Percentiles rank a stretch among this genome's conserved stretches.
phyloP scores from a whole-genome alignment of 2,329 filamentous ascomycete species.

The Onygenales sp. region DNA sequence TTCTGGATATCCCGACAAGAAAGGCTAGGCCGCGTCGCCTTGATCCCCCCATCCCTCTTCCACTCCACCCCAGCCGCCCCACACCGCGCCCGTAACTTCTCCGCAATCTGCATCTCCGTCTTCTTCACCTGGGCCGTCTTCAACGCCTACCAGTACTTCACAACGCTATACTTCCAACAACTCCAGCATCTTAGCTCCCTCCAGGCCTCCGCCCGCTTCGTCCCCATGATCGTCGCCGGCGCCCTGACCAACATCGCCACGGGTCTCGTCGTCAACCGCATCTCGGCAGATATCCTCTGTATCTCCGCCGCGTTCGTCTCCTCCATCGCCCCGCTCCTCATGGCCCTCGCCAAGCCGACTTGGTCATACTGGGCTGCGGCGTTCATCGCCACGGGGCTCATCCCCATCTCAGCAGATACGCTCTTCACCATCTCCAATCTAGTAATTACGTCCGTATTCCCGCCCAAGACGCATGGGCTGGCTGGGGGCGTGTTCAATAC shows the following conservation, averaged over 20 bases:
- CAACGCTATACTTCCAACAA: constrained; percentile 27
- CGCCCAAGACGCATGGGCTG: constrained; percentile 47
- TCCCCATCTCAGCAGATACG: constrained; percentile 17
- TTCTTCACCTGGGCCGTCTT: constrained; percentile 35
- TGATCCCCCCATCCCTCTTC: constrained; percentile 54
- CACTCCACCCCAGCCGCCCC: constrained; percentile 40
- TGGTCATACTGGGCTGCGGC: constrained; percentile 45
- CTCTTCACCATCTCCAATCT: constrained; percentile 49
- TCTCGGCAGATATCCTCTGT: constrained; percentile 34
- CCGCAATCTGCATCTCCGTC: constrained; percentile 40
- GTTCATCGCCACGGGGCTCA: constrained; percentile 28
- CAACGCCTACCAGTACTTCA: constrained; percentile 18
- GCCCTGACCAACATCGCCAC: constrained; percentile 34
- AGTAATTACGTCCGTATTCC: constrained; percentile 45
- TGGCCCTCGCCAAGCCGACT: constrained; percentile 42
- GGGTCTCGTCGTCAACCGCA: constrained; percentile 37
- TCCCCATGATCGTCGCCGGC: constrained; percentile 38
- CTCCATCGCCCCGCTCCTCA: constrained; percentile 42
- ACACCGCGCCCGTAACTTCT: constrained; percentile 3
- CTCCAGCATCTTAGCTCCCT: constrained; percentile 38
- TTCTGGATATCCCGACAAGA: constrained; percentile 44
- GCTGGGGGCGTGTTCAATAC: constrained; percentile 55
- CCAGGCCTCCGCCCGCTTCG: constrained; percentile 35
- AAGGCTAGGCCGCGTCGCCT: constrained; percentile 34
- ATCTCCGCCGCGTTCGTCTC: constrained; percentile 32